Conservation (phyloP, 2,329 filamentous ascomycete species). For the Cadophora sp. region DNA sequence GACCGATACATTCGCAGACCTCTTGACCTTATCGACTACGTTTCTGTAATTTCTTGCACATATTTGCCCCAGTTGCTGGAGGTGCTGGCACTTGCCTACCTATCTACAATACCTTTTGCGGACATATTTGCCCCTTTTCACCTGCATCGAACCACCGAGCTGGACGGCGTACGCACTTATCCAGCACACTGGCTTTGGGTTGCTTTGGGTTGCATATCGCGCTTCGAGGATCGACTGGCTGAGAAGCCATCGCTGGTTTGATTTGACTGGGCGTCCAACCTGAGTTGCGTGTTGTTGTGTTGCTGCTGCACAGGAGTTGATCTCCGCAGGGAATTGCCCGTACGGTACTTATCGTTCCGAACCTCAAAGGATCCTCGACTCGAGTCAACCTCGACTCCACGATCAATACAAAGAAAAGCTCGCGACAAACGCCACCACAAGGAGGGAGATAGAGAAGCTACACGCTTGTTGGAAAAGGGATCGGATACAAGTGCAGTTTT, state of each 20-base stretch:
- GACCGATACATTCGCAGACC: no score
- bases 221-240: not conserved
- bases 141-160: not conserved
- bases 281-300: not conserved
- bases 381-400: not conserved
- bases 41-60: slow-evolving; percentile 3
- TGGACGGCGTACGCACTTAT: not conserved
- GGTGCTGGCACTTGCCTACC: not conserved
- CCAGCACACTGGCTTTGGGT: slow-evolving; percentile 1
- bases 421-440: no score
- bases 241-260: slow-evolving; percentile 1
- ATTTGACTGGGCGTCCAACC: not conserved
- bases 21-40: not conserved
- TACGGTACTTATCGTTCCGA: not conserved
- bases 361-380: not conserved
- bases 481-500: not conserved
- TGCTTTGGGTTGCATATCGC: slow-evolving; percentile 2
- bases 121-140: not conserved
- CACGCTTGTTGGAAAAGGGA: no score
- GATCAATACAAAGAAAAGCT: no score
- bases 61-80: not conserved
- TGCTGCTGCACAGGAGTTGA: slow-evolving; percentile 10
- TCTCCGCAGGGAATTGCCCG: slow-evolving; percentile 13
- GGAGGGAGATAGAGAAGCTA: no score
- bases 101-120: not conserved